Conservation (phyloP, 2,329 filamentous ascomycete species). For the Whalleya microplaca region DNA sequence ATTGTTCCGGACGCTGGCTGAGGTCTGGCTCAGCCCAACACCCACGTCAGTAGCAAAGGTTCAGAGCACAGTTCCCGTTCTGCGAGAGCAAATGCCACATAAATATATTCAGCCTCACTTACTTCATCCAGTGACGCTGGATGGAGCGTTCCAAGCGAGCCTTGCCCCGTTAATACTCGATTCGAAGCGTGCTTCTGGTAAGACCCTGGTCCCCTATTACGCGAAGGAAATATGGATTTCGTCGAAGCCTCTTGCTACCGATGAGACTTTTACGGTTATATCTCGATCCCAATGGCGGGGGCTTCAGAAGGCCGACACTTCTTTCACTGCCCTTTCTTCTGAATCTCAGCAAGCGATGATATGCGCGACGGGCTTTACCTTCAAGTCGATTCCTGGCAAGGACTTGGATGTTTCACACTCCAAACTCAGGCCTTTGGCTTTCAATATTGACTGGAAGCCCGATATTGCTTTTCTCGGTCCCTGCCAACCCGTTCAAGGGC, state of each 20-base stretch:
- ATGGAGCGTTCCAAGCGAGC: conserved; percentile 22
- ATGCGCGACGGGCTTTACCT: conserved; percentile 13
- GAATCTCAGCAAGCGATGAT: conserved; percentile 12
- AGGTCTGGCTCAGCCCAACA: conserved; percentile 5
- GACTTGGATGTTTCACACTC: conserved; percentile 8
- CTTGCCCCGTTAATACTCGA: conserved; percentile 13
- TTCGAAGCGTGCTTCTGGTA: not conserved
- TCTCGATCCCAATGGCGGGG: conserved; percentile 10
- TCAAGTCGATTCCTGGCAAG: conserved; percentile 11
- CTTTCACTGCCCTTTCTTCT: conserved; percentile 14
- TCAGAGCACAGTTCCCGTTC: conserved; percentile 9
- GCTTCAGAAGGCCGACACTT: conserved; percentile 14
- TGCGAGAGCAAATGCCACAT: conserved; percentile 17
- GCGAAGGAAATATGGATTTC: conserved; percentile 18
- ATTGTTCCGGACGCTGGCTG: conserved; percentile 19
- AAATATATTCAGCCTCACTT: conserved; percentile 19
- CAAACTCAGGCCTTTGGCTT: conserved; percentile 2
- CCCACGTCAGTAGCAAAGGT: conserved; percentile 5
- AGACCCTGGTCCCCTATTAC: conserved; percentile 19
- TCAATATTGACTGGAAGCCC: conserved; percentile 21
- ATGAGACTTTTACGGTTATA: conserved; percentile 13
- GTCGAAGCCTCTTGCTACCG: conserved; percentile 5
- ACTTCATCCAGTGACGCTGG: conserved; percentile 24
- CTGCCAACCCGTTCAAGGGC: conserved; percentile 4
- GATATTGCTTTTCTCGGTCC: conserved; percentile 8